Conservation (phyloP, 768 basidiomycete species). For the Kwoniella newhampshirensis region DNA sequence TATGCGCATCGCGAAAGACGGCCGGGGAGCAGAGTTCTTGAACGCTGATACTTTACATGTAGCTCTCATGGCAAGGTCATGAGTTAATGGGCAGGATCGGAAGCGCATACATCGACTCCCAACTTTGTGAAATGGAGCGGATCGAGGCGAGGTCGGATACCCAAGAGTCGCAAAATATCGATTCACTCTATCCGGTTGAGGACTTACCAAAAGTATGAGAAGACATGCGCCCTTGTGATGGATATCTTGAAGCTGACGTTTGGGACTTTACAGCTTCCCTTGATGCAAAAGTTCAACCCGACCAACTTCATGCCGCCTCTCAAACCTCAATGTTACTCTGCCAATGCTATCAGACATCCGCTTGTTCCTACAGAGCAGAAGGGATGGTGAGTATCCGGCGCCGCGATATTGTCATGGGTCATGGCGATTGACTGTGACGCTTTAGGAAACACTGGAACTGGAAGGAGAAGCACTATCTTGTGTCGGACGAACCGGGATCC, state of each 20-base stretch:
- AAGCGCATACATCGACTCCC: conserved; percentile 35
- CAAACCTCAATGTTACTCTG: conserved; percentile 35
- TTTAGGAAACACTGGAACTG: conserved; percentile 42
- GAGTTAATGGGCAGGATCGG: conserved; percentile 28
- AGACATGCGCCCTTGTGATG: not conserved
- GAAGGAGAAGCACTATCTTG: conserved; percentile 41
- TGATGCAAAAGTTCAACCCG: conserved; percentile 30
- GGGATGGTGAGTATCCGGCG: conserved; percentile 48
- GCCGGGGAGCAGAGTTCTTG: too few species aligned
- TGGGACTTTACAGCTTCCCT: conserved; percentile 19
- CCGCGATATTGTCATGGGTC: not conserved
- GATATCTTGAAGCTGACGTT: not conserved
- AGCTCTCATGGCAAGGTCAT: conserved; percentile 32
- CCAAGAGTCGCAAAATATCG: conserved; percentile 13
- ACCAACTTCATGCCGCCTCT: conserved; percentile 19
- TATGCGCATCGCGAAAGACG: too few species aligned
- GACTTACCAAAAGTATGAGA: conserved; percentile 36
- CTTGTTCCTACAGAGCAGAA: conserved; percentile 24
- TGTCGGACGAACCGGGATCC: conserved; percentile 40
- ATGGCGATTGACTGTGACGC: not conserved
- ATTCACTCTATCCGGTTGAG: conserved; percentile 23
- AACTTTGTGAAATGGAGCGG: conserved; percentile 38
- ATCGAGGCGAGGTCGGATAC: conserved; percentile 12
- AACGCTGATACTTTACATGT: not conserved
- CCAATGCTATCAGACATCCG: conserved; percentile 27